These are phyloP conservation scores for Beauveria australis DNA, from an alignment of 2,329 filamentous ascomycete species.

Conservation along the genomic window DNA sequence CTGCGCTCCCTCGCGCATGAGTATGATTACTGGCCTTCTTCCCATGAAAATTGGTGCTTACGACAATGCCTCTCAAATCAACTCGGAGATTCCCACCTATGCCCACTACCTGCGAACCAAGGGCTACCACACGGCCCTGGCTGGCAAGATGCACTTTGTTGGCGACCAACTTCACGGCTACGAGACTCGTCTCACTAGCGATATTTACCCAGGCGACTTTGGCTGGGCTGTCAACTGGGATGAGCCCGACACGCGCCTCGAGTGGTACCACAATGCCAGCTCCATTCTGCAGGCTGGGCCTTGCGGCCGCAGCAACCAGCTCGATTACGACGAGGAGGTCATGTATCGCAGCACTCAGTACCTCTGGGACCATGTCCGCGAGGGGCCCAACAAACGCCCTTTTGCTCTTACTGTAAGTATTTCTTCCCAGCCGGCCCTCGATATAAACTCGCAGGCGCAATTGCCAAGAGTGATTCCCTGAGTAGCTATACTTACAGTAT, in stretches of 20 bases:
- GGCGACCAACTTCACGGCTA: slow-evolving; percentile 93
- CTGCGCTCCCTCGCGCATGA: slow-evolving; percentile 87
- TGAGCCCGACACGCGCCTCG: slow-evolving; percentile 72
- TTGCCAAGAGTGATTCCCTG: background rate
- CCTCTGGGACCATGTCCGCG: slow-evolving; percentile 82
- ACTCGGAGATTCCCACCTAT: slow-evolving; percentile 80
- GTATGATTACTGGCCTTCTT: slow-evolving; percentile 85
- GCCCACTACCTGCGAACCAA: slow-evolving; percentile 80
- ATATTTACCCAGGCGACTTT: slow-evolving; percentile 91
- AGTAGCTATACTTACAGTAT: background rate
- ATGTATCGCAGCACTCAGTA: slow-evolving; percentile 89
- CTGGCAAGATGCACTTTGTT: slow-evolving; percentile 97
- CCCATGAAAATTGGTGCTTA: slow-evolving; percentile 88
- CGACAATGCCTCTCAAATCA: slow-evolving; percentile 82
- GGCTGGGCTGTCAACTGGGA: slow-evolving; percentile 97
- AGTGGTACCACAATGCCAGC: slow-evolving; percentile 96
- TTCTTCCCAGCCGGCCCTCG: background rate
- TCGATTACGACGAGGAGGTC: slow-evolving; percentile 94
- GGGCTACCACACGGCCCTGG: slow-evolving; percentile 83
- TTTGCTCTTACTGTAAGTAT: slow-evolving; percentile 66
- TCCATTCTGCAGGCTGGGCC: slow-evolving; percentile 85
- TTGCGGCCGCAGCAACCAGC: slow-evolving; percentile 85
- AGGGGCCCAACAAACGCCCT: slow-evolving; percentile 62
- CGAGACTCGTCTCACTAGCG: slow-evolving; percentile 83
- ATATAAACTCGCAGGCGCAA: background rate